Conservation (phyloP, 345 rosid species). For the Acer campestre region DNA sequence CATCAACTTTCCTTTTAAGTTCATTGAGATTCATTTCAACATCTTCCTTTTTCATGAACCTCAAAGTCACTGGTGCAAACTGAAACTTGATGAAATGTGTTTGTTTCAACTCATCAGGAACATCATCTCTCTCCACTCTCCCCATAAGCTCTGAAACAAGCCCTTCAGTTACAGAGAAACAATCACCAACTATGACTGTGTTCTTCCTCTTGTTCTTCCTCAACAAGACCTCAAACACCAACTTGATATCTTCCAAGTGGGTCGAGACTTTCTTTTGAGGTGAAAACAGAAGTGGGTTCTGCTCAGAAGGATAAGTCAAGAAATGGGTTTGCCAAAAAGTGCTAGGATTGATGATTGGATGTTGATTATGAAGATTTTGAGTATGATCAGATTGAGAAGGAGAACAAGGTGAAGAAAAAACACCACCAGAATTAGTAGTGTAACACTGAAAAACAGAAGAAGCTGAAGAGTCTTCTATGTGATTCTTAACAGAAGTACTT, state of each 20-base stretch:
- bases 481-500: conserved; percentile 72
- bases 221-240: conserved; percentile 64
- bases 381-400: conserved; percentile 50
- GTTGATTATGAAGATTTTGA: conserved; percentile 30
- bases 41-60: conserved; percentile 68
- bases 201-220: conserved; percentile 63
- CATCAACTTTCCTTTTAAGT: conserved; percentile 61
- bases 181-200: conserved; percentile 76
- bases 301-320: conserved; percentile 53
- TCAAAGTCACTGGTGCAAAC: conserved; percentile 63
- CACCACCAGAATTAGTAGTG: conserved; percentile 52
- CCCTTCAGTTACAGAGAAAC: conserved; percentile 53
- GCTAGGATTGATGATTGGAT: conserved; percentile 47
- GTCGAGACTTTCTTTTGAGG: conserved; percentile 42
- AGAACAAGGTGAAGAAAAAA: conserved; percentile 88
- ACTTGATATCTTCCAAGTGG: conserved; percentile 59
- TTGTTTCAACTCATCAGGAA: conserved; percentile 64
- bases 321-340: conserved; percentile 62
- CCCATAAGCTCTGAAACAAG: conserved; percentile 55
- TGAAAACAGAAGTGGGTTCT: conserved; percentile 49
- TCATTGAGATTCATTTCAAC: conserved; percentile 58
- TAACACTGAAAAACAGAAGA: conserved; percentile 72
- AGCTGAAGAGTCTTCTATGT: conserved; percentile 68
- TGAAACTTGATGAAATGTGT: conserved; percentile 66
- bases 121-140: conserved; percentile 71